Evolutionary conservation across 805 yeast genomes (phyloP).

Genomic region (Candida awuae): DNA sequence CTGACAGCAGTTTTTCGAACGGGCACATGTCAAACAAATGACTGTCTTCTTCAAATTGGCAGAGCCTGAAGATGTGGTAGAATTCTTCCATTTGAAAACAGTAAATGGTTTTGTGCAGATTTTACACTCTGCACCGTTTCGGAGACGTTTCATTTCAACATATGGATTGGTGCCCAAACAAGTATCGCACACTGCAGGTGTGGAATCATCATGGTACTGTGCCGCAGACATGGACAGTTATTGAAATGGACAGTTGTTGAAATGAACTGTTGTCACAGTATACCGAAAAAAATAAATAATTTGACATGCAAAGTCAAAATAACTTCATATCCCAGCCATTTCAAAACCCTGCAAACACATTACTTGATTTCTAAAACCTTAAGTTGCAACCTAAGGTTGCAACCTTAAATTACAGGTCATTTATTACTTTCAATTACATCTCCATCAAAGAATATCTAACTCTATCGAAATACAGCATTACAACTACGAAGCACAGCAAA

Average conservation of each 20-base stretch:
- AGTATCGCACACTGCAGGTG: constrained; percentile 61
- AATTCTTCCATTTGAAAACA: constrained; percentile 56
- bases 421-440: too few relatives aligned
- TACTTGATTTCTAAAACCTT: too few relatives aligned
- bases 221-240: too few relatives aligned
- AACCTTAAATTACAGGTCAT: too few relatives aligned
- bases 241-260: not conserved
- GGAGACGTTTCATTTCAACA: constrained; percentile 63
- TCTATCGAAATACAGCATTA: too few relatives aligned
- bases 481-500: not conserved
- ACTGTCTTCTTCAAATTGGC: constrained; percentile 50
- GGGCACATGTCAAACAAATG: constrained; percentile 74
- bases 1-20: constrained; percentile 79
- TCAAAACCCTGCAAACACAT: too few relatives aligned
- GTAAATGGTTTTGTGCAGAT: constrained; percentile 81
- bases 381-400: too few relatives aligned
- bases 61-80: constrained; percentile 17
- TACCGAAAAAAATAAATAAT: not conserved
- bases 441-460: too few relatives aligned
- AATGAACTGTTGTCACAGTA: not conserved
- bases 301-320: too few relatives aligned
- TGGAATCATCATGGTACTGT: constrained; percentile 16
- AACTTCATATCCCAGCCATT: too few relatives aligned
- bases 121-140: constrained; percentile 73
- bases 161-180: constrained; percentile 67